Evolutionary conservation across 805 yeast genomes (phyloP).

Genomic region (Cyberlindnera bimundalis): DNA sequence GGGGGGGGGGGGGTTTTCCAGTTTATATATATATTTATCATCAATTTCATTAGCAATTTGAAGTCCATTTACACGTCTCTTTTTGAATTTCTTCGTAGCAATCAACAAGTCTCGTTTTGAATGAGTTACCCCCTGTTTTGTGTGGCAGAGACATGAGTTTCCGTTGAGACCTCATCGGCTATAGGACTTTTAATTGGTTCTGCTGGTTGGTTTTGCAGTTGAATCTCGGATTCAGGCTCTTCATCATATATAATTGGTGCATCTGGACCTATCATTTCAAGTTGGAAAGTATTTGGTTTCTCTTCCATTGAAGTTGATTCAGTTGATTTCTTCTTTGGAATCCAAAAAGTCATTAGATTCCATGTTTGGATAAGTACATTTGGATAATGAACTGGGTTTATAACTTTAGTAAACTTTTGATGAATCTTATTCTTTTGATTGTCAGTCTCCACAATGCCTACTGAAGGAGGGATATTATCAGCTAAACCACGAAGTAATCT

Average conservation of each 20-base stretch:
- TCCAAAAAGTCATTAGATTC: not conserved
- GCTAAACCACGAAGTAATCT: slow-evolving; percentile 25
- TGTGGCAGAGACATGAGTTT: no score
- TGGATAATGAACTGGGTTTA: not conserved
- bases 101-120: no score
- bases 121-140: no score
- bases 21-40: no score
- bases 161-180: not conserved
- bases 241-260: slow-evolving; percentile 14
- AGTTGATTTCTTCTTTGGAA: not conserved
- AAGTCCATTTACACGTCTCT: no score
- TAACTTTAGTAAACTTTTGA: no score
- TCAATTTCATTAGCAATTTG: no score
- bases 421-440: not conserved
- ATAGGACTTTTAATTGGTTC: no score
- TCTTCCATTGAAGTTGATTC: not conserved
- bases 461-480: slow-evolving; percentile 30
- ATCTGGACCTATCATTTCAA: slow-evolving; percentile 8
- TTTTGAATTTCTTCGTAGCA: no score
- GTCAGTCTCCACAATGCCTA: slow-evolving; percentile 24
- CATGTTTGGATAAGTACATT: not conserved
- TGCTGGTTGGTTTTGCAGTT: not conserved
- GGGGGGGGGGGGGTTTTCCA: no score
- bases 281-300: slow-evolving; percentile 2
- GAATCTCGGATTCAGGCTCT: not conserved